phyloP scores from a whole-genome alignment of 2,329 filamentous ascomycete genomes.

The Stemphylium beticola region DNA sequence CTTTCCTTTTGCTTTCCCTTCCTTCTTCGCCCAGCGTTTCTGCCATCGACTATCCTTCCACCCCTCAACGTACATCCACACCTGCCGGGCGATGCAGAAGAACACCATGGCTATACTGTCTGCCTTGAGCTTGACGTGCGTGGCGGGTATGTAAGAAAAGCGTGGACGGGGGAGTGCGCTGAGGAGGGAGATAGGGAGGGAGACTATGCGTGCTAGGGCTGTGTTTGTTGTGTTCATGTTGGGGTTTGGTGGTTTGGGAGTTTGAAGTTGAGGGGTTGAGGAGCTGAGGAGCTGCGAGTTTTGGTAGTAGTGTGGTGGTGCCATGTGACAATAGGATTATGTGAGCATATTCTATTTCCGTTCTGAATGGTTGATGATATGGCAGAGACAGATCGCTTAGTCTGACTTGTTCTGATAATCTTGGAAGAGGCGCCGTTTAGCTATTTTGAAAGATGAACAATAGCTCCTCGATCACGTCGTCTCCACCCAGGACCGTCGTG shows the following conservation, averaged over 20 bases:
- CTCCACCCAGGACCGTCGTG: no score
- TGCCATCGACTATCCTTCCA: conserved; percentile 7
- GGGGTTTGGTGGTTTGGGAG: no score
- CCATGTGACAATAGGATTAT: no score
- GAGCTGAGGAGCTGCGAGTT: no score
- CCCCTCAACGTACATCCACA: conserved; percentile 4
- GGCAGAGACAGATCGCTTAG: no score
- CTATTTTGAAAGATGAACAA: no score
- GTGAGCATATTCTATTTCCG: neutral
- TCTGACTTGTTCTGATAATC: no score
- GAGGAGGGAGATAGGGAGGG: neutral
- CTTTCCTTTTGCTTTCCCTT: neutral
- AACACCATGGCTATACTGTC: conserved; percentile 20
- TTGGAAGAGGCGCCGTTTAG: no score
- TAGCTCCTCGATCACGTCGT: no score
- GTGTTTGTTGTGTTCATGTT: neutral
- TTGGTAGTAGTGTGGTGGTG: no score
- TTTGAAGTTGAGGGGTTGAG: neutral
- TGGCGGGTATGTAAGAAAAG: conserved; percentile 17
- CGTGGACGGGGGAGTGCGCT: neutral
- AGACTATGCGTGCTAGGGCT: neutral
- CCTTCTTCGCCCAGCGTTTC: neutral
- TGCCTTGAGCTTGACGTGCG: conserved; percentile 27
- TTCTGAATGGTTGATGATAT: neutral
- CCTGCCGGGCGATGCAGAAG: conserved; percentile 9